These are phyloP conservation scores for Centrapalus pauciflorus DNA, from an alignment of 129 eudicot species.

Conservation along the genomic window DNA sequence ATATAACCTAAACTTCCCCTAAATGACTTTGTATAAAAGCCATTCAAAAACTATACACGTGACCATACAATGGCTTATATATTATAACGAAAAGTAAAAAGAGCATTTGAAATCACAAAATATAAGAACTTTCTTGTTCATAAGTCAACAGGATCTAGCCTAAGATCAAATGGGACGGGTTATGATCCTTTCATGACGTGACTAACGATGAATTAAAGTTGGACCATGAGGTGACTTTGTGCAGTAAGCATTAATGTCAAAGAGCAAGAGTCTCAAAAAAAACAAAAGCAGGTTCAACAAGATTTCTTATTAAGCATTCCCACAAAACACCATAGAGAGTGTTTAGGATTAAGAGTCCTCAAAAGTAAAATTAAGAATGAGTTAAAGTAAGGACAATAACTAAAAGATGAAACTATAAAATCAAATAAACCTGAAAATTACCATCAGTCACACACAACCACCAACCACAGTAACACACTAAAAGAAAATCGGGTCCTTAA, in stretches of 20 bases:
- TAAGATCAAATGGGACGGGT: not conserved
- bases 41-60: too few relatives aligned
- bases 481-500: not conserved
- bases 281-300: not conserved
- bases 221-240: not conserved
- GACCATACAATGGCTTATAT: not conserved
- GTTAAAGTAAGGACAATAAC: not conserved
- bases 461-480: conserved; percentile 10
- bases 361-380: not conserved
- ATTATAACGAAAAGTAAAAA: not conserved
- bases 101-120: not conserved
- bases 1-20: not conserved
- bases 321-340: not conserved
- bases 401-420: not conserved
- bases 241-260: not conserved
- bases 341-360: not conserved
- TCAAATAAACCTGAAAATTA: not conserved
- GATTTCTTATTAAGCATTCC: not conserved
- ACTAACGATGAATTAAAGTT: not conserved
- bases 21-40: not conserved
- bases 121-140: not conserved
- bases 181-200: not conserved
- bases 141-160: not conserved
- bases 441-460: not conserved
- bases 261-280: not conserved